Evolutionary conservation across 192 early-diverging fungal genomes (phyloP).

Genomic region (Phycomyces blakesleeanus): DNA sequence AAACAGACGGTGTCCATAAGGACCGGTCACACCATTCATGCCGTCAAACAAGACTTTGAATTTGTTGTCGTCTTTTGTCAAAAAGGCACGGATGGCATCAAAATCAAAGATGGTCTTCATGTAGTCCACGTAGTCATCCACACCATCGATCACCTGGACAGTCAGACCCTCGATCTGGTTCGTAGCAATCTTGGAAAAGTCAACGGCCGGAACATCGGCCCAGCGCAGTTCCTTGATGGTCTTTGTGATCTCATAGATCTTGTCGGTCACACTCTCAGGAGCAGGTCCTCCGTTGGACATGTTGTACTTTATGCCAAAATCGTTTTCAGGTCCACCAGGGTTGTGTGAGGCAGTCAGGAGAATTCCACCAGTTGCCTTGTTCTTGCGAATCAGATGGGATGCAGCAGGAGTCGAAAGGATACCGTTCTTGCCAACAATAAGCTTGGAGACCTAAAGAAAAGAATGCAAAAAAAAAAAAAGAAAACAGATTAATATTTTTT

Average conservation of each 20-base stretch:
- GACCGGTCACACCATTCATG: conserved; percentile 97
- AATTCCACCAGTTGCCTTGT: conserved; percentile 88
- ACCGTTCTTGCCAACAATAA: conserved; percentile 89
- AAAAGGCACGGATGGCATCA: conserved; percentile 72
- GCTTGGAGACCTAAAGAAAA: conserved; percentile 62
- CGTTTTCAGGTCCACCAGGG: conserved; percentile 94
- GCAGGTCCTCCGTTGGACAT: conserved; percentile 95
- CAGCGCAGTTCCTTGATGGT: conserved; percentile 62
- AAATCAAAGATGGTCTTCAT: conserved; percentile 94
- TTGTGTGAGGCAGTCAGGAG: conserved; percentile 98
- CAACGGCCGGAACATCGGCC: conserved; percentile 63
- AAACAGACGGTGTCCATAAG: conserved; percentile 84
- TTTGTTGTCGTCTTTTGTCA: conserved; percentile 56
- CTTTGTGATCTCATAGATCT: conserved; percentile 83
- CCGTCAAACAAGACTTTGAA: conserved; percentile 92
- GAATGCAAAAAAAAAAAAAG: conserved; percentile 14
- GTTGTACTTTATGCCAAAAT: conserved; percentile 99
- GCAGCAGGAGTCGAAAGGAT: conserved; percentile 95
- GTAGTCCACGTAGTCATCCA: conserved; percentile 82
- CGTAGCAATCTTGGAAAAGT: conserved; percentile 68
- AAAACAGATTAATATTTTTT: not conserved
- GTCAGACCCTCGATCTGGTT: conserved; percentile 57
- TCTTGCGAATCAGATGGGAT: conserved; percentile 88
- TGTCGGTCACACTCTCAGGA: conserved; percentile 91
- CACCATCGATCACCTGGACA: conserved; percentile 87